phyloP scores from a whole-genome alignment of 2,329 filamentous ascomycete species.

The Zasmidium citrigriseum region DNA sequence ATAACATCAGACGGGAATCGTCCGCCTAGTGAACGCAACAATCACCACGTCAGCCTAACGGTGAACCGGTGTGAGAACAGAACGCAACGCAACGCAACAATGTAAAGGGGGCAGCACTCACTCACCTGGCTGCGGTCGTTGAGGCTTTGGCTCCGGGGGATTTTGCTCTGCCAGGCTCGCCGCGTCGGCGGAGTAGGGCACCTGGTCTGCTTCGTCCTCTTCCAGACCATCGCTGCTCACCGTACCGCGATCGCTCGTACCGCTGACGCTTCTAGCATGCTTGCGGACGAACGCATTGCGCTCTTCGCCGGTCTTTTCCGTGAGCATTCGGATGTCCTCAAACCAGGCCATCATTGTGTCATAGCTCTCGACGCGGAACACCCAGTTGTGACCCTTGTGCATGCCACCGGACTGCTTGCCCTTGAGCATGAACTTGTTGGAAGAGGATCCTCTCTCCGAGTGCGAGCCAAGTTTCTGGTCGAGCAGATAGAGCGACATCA shows the following conservation, averaged over 20 bases:
- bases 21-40: slow-evolving; percentile 43
- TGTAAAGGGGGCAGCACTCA: slow-evolving; percentile 37
- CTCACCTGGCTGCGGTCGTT: slow-evolving; percentile 82
- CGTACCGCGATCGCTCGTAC: slow-evolving; percentile 58
- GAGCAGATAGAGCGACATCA: slow-evolving; percentile 94
- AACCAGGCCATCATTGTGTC: slow-evolving; percentile 99
- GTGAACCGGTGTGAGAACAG: not conserved
- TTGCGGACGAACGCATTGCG: slow-evolving; percentile 82
- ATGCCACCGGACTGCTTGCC: slow-evolving; percentile 89
- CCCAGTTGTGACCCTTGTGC: slow-evolving; percentile 76
- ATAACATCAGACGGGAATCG: slow-evolving; percentile 94
- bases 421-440: slow-evolving; percentile 97
- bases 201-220: slow-evolving; percentile 67
- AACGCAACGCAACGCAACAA: slow-evolving; percentile 19
- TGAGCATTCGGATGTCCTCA: slow-evolving; percentile 86
- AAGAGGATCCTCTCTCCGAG: slow-evolving; percentile 77
- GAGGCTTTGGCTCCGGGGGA: slow-evolving; percentile 47
- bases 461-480: slow-evolving; percentile 96
- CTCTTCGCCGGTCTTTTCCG: slow-evolving; percentile 84
- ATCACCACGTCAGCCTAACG: slow-evolving; percentile 8
- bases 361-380: slow-evolving; percentile 68
- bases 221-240: slow-evolving; percentile 72
- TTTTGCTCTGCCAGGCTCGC: slow-evolving; percentile 40
- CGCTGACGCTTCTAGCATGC: slow-evolving; percentile 77
- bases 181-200: slow-evolving; percentile 65